Evolutionary conservation across 306 rosid genomes (phyloP).

Genomic region (Hippophae gyantsensis): DNA sequence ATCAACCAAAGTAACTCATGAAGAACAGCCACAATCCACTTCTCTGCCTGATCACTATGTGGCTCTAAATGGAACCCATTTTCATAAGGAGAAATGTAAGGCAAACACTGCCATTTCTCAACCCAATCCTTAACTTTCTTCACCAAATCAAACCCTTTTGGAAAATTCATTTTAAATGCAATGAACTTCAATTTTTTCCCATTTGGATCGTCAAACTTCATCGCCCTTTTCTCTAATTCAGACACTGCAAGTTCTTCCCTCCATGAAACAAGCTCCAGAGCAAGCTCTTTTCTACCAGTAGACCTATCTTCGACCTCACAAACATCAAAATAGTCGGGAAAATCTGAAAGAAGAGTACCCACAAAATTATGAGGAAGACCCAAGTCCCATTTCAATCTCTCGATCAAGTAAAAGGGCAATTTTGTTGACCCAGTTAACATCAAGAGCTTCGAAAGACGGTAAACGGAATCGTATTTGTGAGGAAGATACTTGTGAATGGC

Average conservation of each 20-base stretch:
- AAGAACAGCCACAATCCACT: slow-evolving; percentile 72
- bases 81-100: slow-evolving; percentile 78
- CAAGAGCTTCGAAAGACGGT: slow-evolving; percentile 54
- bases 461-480: slow-evolving; percentile 36
- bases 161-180: slow-evolving; percentile 53
- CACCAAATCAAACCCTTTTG: slow-evolving; percentile 62
- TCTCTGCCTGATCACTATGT: slow-evolving; percentile 64
- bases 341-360: slow-evolving; percentile 46
- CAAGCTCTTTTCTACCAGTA: slow-evolving; percentile 53
- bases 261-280: slow-evolving; percentile 65
- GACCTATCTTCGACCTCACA: slow-evolving; percentile 36
- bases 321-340: slow-evolving; percentile 70
- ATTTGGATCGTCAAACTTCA: slow-evolving; percentile 10
- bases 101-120: slow-evolving; percentile 70
- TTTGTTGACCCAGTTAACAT: slow-evolving; percentile 57
- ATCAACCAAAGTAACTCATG: slow-evolving; percentile 69
- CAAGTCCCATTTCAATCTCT: slow-evolving; percentile 73
- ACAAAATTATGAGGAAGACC: slow-evolving; percentile 65
- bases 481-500: slow-evolving; percentile 30
- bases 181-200: slow-evolving; percentile 31
- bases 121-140: slow-evolving; percentile 67
- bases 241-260: slow-evolving; percentile 53
- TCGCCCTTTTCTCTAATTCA: slow-evolving; percentile 56
- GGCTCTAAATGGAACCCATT: slow-evolving; percentile 56
- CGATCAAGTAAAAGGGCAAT: slow-evolving; percentile 59